Base-by-base conservation (phyloP, 164 flowering plant genomes). In the Liriodendron chinense region DNA sequence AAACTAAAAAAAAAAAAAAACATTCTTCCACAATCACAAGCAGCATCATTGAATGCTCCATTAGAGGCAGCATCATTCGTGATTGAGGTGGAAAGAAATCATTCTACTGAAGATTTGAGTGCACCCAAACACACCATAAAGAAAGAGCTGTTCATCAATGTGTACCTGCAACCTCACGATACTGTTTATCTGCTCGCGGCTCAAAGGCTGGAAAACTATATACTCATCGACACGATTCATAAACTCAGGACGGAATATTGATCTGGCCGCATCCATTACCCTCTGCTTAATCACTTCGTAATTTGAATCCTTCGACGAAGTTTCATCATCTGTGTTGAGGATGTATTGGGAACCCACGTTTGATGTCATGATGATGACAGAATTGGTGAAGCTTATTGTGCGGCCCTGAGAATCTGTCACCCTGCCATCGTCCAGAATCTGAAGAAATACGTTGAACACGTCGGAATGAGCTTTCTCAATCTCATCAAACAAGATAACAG, bases 331-430 rank as follows among this genome's bases (percentile, higher is more conserved):
- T 2, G 88, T 79, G 72, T 90, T 87, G 10, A 96, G 90, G 59
- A 96, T 92, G 78, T 90, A 92, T 65, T 94, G 97, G 8, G 99
- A 96, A 24, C 99, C 99, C 61, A 96, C 99, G 82, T 96, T 96
- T 62, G 98, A 94, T 28, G 99, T 96, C 99, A 96, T 96, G 73
- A 96, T 96, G 69, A 96, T 84, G 20, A 96, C 94, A 22, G 94
- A 87, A 74, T 96, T 96, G n/a, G 92, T 93, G 78, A 96, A 96
- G 77, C 91, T 94, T 70, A 96, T 93, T 3, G 92, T 94, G 16
- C 99, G 98, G 23, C 99, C 99, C 71, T 96, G 97, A 2, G 98
- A 94, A 77, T 96, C 99, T 0, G 99, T 96, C 59, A 96, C 98
- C 73, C 98, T 85, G 7, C 98, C 99, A 85, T 96, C 99, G 78